A percentile compares a stretch with the other conserved stretches of the same genome.
These are phyloP conservation scores for Serendipita vermifera DNA, from an alignment of 768 basidiomycete species.

Conservation along the genomic window DNA sequence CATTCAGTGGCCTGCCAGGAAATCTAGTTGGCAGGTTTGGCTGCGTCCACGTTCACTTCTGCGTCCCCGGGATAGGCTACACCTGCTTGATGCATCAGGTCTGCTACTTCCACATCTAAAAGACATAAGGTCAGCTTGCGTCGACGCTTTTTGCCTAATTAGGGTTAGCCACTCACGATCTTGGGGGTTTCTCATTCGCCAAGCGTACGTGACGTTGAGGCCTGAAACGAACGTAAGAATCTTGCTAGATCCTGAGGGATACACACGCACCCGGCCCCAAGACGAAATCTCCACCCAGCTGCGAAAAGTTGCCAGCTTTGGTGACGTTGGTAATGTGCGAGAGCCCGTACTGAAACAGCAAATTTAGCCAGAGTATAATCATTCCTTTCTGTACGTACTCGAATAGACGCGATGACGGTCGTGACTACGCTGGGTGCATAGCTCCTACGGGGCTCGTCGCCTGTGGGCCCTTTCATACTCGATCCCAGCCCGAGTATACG, in stretches of 20 bases:
- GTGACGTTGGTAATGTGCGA: neutral
- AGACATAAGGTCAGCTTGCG: neutral
- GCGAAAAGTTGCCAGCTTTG: constrained; percentile 38
- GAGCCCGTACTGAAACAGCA: neutral
- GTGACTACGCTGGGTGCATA: constrained; percentile 17
- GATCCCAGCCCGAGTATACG: constrained; percentile 45
- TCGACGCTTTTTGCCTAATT: neutral
- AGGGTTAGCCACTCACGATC: constrained; percentile 30
- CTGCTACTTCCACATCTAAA: constrained; percentile 36
- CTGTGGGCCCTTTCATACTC: constrained; percentile 27
- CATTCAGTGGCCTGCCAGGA: neutral
- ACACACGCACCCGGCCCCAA: constrained; percentile 39
- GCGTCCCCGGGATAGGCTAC: constrained; percentile 16
- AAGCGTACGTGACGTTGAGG: constrained; percentile 29
- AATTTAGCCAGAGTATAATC: neutral
- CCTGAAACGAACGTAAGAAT: neutral
- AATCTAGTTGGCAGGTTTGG: neutral
- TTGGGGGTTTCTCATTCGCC: constrained; percentile 48
- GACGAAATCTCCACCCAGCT: constrained; percentile 52
- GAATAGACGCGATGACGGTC: constrained; percentile 12
- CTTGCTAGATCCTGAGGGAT: too few species aligned
- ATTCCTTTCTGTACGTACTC: neutral
- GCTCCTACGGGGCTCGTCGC: constrained; percentile 19
- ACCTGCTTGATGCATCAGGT: constrained; percentile 36
- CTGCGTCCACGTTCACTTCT: neutral